Base-by-base conservation (phyloP, 116 monocot genomes). In the Cymodocea nodosa region DNA sequence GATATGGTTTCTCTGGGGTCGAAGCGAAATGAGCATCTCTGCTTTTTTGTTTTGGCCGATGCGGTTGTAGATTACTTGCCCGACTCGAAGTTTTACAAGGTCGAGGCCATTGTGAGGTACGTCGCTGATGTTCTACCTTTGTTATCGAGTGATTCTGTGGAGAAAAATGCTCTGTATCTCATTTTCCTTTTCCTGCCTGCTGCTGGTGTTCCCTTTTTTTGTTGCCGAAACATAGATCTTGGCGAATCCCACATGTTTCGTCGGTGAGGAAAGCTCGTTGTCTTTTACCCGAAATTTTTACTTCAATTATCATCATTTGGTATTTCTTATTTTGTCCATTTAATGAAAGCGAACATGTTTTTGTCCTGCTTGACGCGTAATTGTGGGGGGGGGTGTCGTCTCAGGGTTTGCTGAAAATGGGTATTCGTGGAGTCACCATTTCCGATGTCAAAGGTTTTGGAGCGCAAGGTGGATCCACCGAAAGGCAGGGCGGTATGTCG, bases 381-480 rank as follows among this genome's bases (percentile, higher is more conserved):
- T 9, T 39, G 39, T n/a, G n/a, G n/a, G n/a, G n/a, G n/a, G 9
- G 39, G 39, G 39, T 39, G 39, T 23, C 40, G 51, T 2, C 70
- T 11, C 53, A 91, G 87, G 92, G 78, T 10, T 76, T 92, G 73
- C 66, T 92, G 68, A 78, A 82, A 68, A 85, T 87, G 79, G 91
- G 87, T 15, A 92, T 92, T 70, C 75, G 79, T 16, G 92, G 92
- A 17, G 87, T 87, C 59, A 92, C 92, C 0, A 76, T 92, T 67
- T 92, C 87, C 16, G 92, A 87, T 78, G 87, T 87, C 40, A 67
- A 72, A 71, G 92, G 92, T 55, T 92, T 92, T 62, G 92, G 92
- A n/a, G 80, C 84, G 15, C 92, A 92, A 69, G 92, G 92, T 2
- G 82, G 87, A 2, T 85, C 82, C 2, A 76, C 69, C 1, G 92